Conservation (phyloP, 1,284 basidiomycete genomes). For the Tylopilus sp. region DNA sequence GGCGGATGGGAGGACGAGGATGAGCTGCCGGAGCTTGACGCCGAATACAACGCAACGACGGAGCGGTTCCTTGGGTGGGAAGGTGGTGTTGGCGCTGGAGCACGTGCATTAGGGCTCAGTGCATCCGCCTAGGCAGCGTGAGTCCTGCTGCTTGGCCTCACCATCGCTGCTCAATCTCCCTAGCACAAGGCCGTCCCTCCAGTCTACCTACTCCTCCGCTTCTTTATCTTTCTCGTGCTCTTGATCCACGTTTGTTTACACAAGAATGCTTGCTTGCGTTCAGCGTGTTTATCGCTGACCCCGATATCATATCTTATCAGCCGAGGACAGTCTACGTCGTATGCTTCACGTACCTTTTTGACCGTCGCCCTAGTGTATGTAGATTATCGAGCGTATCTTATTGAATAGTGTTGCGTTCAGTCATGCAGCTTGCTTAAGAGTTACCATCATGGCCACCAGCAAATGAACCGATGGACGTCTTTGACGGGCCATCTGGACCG, state of each 20-base stretch:
- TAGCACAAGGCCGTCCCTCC: constrained; percentile 6
- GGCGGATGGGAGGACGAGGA: constrained; percentile 66
- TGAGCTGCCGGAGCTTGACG: constrained; percentile 47
- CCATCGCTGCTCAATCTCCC: constrained; percentile 26
- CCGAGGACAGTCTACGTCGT: constrained; percentile 18
- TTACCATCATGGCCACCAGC: no score
- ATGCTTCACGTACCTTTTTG: not conserved
- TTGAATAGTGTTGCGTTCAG: not conserved
- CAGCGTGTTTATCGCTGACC: constrained; percentile 11
- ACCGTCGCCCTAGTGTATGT: not conserved
- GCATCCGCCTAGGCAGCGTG: constrained; percentile 40
- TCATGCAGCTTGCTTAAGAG: no score
- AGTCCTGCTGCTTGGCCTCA: constrained; percentile 25
- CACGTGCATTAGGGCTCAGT: constrained; percentile 74
- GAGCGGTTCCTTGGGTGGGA: constrained; percentile 84
- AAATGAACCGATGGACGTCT: no score
- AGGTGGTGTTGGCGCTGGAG: constrained; percentile 78
- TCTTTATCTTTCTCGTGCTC: not conserved
- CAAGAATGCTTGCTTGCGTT: constrained; percentile 5
- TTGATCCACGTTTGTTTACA: not conserved
- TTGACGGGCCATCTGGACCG: no score
- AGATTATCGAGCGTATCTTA: not conserved
- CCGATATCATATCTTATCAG: constrained; percentile 35
- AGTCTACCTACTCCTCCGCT: not conserved
- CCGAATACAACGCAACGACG: constrained; percentile 37